Base-by-base conservation (phyloP, 441 rosid genomes). In the Melastoma candidum region DNA sequence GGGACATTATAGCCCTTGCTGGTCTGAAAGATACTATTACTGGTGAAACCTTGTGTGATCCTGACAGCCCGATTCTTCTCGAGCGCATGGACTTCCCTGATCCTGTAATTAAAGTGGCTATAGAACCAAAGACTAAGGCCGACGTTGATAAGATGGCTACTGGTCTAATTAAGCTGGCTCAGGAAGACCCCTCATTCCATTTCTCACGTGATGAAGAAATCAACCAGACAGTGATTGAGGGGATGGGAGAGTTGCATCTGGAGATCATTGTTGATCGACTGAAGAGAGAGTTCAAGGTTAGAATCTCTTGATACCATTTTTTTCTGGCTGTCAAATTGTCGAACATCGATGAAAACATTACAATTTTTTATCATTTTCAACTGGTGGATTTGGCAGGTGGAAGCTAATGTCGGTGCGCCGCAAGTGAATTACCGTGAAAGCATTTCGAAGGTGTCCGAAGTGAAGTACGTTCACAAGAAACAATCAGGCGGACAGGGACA, bases 381-480 rank as follows among this genome's bases (percentile, higher is more conserved):
- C 22, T 1, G 22, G 22, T 64, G 57, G 55, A 55, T 63, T 36
- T 26, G 52, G 57, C 56, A 86, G 95, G 98, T 92, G 8, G 96
- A 85, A 67, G 98, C 98, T 48, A 85, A 92, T 57, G 92, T 92
- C 3, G 98, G 98, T 58, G 98, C 96, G 26, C 96, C 96, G 1
- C 94, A 92, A 87, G 98, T 92, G 25, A 92, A 92, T 75, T 88
- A 88, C 85, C 88, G 96, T 36, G 98, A 92, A 70, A 92, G 98
- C 78, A 92, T 92, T 71, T 85, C 96, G 12, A 92, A 71, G 69
- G 46, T 74, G 47, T 44, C 89, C 1, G 95, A 88, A 77, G 94
- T 84, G 64, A 92, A 77, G 72, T 88, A 92, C 54, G 76, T 81
- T 44, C 95, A 92, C 71, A 92, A 92, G 78, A 92, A 92, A 62